Base-by-base conservation (phyloP, 2,329 filamentous ascomycete genomes). In the Didymellaceae sp. region DNA sequence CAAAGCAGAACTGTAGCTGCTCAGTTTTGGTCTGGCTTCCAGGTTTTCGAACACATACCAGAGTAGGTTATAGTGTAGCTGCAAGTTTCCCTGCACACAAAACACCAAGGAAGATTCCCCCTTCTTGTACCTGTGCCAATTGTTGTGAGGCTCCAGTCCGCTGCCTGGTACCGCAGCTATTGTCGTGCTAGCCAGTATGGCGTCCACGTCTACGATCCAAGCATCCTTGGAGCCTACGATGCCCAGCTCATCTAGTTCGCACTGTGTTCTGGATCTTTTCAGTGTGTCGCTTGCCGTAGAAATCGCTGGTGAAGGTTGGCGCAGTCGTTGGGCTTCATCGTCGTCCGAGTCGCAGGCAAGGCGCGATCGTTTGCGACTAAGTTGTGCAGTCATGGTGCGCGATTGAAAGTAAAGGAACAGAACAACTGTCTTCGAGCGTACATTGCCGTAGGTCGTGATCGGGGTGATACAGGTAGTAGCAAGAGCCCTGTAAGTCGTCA, bases 181-280 rank as follows among this genome's bases (percentile, higher is more conserved):
- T 24, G 60, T 63, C n/a, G 55, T 56, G 43, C 66, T 68, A 10
- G 60, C 57, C 22, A 73, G 52, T 14, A 73, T 66, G 22, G 64
- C 58, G 26, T 61, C 56, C 22, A 69, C 50, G 40, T 73, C 68
- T 17, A 74, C 55, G 6, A 32, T 55, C 71, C 71, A 73, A 6
- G 72, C 68, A 5, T 71, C 62, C 7, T 57, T 54, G 1, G 58
- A 53, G 3, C 52, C 42, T 9, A 71, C 58, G 1, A 73, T 58
- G 17, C 62, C 62, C 37, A 74, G 53, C 47, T 68, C 67, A 26
- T 74, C 72, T 34, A 74, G 44, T 14, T 73, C 72, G 41, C 64
- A 64, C 39, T 69, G 62, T 2, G 70, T 73, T 39, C 57, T 66
- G n/a, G 68, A 68, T 26, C 65, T 61, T 55, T 74, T 74, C 43